These are phyloP conservation scores for Xanthoconium purpureum DNA, from an alignment of 768 basidiomycete species.

Conservation along the genomic window DNA sequence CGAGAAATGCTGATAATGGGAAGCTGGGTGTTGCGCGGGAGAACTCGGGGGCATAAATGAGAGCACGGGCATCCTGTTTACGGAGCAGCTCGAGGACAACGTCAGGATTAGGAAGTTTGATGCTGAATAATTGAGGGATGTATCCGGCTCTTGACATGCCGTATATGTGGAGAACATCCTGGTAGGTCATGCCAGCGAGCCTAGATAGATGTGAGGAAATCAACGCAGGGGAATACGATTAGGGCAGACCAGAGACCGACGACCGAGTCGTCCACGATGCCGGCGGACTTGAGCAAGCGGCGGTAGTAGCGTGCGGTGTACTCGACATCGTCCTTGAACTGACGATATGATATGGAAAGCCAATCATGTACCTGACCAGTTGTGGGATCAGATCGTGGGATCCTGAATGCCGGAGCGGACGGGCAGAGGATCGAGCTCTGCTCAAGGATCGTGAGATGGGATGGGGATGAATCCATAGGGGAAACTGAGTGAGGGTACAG, in stretches of 20 bases:
- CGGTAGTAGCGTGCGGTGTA: slow-evolving; percentile 64
- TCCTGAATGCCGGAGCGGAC: slow-evolving; percentile 54
- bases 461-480: slow-evolving; percentile 41
- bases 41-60: slow-evolving; percentile 64
- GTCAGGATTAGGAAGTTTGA: slow-evolving; percentile 69
- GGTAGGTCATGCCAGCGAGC: slow-evolving; percentile 70
- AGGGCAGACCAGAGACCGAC: slow-evolving; percentile 69
- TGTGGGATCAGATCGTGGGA: slow-evolving; percentile 47
- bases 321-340: slow-evolving; percentile 67
- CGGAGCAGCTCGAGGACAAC: slow-evolving; percentile 68
- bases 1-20: slow-evolving; percentile 48
- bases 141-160: slow-evolving; percentile 74
- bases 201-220: slow-evolving; percentile 36
- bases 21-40: slow-evolving; percentile 39
- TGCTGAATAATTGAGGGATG: slow-evolving; percentile 73
- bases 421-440: slow-evolving; percentile 50
- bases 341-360: slow-evolving; percentile 58
- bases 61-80: slow-evolving; percentile 59
- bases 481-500: slow-evolving; percentile 4
- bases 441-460: slow-evolving; percentile 65
- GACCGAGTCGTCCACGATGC: slow-evolving; percentile 54
- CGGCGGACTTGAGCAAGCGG: slow-evolving; percentile 41
- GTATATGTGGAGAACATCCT: slow-evolving; percentile 71
- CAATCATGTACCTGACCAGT: slow-evolving; percentile 48
- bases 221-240: not conserved